Percentiles rank a stretch among this genome's conserved stretches.
Evolutionary conservation across 148 eudicot genomes (phyloP).

Genomic region (Fallopia convolvulus): DNA sequence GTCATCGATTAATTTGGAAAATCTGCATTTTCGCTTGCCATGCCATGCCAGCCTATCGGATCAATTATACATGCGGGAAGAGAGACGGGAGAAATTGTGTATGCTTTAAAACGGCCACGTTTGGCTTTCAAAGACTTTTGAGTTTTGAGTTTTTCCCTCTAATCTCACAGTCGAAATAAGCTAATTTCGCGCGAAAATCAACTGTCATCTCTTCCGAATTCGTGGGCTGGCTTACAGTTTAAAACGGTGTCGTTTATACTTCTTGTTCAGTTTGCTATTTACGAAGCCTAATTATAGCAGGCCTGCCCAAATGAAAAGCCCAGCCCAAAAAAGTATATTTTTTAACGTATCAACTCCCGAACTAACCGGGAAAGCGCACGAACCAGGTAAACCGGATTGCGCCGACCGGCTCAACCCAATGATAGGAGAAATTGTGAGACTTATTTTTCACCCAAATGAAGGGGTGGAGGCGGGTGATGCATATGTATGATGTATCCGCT

Average conservation of each 20-base stretch:
- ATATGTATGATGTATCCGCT: too few species aligned
- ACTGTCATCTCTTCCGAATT: neutral
- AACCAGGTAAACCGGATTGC: too few species aligned
- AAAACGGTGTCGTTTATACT: neutral
- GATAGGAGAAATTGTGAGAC: too few species aligned
- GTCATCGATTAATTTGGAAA: neutral
- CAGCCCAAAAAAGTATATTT: neutral
- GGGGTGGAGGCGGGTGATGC: too few species aligned
- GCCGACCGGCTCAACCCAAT: too few species aligned
- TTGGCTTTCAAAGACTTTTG: too few species aligned
- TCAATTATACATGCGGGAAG: neutral
- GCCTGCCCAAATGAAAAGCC: neutral
- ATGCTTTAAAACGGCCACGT: too few species aligned
- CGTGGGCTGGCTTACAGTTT: neutral
- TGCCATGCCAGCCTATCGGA: neutral
- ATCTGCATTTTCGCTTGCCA: neutral
- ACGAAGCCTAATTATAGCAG: neutral
- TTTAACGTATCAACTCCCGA: too few species aligned
- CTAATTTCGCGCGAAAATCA: neutral
- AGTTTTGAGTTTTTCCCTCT: too few species aligned
- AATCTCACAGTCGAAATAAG: neutral
- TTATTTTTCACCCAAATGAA: too few species aligned
- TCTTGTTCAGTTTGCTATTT: neutral
- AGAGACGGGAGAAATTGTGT: too few species aligned
- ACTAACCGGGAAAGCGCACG: too few species aligned